Evolutionary conservation across 1,284 basidiomycete species (phyloP).

Genomic region (Ganoderma lucidum): DNA sequence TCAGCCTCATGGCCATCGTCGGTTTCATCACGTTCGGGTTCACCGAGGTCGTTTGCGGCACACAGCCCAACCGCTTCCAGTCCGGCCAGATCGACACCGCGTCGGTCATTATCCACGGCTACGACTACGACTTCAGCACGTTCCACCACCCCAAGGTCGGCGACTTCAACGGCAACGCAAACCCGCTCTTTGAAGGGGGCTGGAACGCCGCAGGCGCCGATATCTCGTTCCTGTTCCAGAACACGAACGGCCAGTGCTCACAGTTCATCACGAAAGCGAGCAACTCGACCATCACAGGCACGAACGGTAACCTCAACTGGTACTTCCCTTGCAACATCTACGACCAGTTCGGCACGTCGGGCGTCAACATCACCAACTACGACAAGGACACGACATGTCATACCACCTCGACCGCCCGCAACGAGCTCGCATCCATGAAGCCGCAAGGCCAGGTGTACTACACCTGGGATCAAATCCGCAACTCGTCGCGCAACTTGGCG

Average conservation of each 20-base stretch:
- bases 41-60: slow-evolving; percentile 93
- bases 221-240: slow-evolving; percentile 95
- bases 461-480: slow-evolving; percentile 87
- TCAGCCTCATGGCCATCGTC: slow-evolving; percentile 87
- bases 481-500: slow-evolving; percentile 79
- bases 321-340: slow-evolving; percentile 97
- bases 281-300: slow-evolving; percentile 72
- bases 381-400: slow-evolving; percentile 78
- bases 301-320: slow-evolving; percentile 72
- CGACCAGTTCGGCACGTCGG: slow-evolving; percentile 73
- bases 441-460: slow-evolving; percentile 91
- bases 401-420: slow-evolving; percentile 60
- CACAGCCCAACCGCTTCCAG: slow-evolving; percentile 81
- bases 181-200: slow-evolving; percentile 82
- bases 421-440: slow-evolving; percentile 54
- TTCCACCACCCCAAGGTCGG: slow-evolving; percentile 84
- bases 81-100: slow-evolving; percentile 80
- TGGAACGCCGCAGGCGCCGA: slow-evolving; percentile 89
- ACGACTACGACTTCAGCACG: slow-evolving; percentile 89
- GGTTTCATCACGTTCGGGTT: slow-evolving; percentile 99
- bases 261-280: slow-evolving; percentile 78
- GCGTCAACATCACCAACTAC: slow-evolving; percentile 77
- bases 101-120: slow-evolving; percentile 94
- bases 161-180: slow-evolving; percentile 79
- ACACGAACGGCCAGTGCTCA: slow-evolving; percentile 84